Base-by-base conservation (phyloP, 2,329 filamentous ascomycete species). In the Fusarium neocosmosporiellum region DNA sequence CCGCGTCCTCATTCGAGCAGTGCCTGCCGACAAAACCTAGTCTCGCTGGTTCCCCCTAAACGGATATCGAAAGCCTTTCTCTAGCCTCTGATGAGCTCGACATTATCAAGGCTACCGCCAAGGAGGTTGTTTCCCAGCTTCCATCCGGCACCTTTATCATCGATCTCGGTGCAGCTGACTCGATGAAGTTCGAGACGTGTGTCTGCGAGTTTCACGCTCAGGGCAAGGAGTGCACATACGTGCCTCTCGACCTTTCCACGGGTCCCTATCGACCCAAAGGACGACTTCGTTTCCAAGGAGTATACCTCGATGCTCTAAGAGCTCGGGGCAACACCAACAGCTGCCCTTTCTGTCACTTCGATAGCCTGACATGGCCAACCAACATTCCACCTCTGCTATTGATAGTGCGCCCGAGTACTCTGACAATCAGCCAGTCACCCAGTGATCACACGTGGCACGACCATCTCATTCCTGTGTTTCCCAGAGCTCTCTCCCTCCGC, bases 171-270 rank as follows among this genome's bases (percentile, higher is more conserved):
- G 73, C 71, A 0, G 68, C 65, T 0, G 70, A 76, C 53, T 76
- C 76, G 0, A 61, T 10, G 7, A 75, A 75, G 34, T 78, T 64
- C n/a, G 71, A 69, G n/a, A 64, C 73, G 0, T 77, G 77, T 18
- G 59, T 71, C 8, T 7, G 50, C 0, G 70, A 70, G 2, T 73
- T 77, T 9, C 2, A 70, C 0, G 16, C 41, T 3, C 73, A 77
- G 34, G 64, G 65, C 0, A 76, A 77, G 37, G 5, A 5, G 0
- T 75, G 70, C 2, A 57, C 20, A 6, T 76, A 77, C 5, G 34
- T 75, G 0, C 65, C 76, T 0, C 70, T 78, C 0, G 77, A 72
- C 41, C 5, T 24, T 24, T 24, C 22, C 13, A 7, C 41, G 22
- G 20, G 5, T 6, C 14, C 41, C 22, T 16, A 6, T 24, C 7